Conservation (phyloP, 164 flowering plant species). For the Berberis thunbergii region DNA sequence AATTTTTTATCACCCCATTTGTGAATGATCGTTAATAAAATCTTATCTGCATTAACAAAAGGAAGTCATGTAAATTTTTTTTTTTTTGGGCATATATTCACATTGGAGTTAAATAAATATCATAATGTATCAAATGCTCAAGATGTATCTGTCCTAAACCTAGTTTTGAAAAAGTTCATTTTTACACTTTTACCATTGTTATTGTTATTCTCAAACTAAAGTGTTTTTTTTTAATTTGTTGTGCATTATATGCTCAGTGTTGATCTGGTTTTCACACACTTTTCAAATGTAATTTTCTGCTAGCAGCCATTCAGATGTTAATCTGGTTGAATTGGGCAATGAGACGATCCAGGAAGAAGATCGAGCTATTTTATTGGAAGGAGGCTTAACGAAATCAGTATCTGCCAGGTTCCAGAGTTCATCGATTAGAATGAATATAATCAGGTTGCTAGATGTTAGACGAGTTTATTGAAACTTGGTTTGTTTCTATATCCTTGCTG, state of each 20-base stretch:
- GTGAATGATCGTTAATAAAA: no score
- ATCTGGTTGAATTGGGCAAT: constrained; percentile 69
- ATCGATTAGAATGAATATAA: constrained; percentile 56
- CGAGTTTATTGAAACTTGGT: background rate
- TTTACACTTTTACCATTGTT: background rate
- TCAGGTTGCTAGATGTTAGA: constrained; percentile 37
- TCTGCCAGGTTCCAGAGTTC: constrained; percentile 52
- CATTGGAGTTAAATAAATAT: no score
- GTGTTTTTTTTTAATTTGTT: background rate
- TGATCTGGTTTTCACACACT: background rate
- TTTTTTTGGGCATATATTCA: no score
- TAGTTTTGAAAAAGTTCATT: background rate
- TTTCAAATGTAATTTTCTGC: background rate
- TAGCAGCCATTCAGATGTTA: constrained; percentile 81
- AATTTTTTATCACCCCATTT: no score
- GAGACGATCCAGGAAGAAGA: constrained; percentile 73
- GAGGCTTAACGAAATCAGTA: constrained; percentile 79
- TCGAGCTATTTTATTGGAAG: constrained; percentile 77
- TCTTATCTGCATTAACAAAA: no score
- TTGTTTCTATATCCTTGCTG: background rate
- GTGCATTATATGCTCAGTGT: background rate
- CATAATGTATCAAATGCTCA: no score
- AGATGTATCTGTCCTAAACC: background rate
- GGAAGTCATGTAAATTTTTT: no score
- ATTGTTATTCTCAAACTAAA: background rate